Conservation (phyloP, 768 basidiomycete genomes). For the Boletus pseudopeckii region DNA sequence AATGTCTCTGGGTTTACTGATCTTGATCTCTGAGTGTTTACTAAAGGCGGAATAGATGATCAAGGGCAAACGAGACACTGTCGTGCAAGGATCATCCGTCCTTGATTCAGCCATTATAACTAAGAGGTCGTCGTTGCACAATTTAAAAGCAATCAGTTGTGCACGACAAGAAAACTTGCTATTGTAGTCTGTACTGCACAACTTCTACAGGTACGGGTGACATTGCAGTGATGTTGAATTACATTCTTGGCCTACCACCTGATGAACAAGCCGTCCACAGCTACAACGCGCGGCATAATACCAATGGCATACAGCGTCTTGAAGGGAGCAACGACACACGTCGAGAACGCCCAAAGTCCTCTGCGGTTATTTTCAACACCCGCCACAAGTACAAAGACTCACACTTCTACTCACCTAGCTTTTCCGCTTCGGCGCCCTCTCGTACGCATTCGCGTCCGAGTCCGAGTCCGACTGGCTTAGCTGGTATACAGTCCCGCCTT, state of each 20-base stretch:
- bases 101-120: too few species aligned
- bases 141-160: too few species aligned
- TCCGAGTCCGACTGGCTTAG: conserved; percentile 11
- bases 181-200: not conserved
- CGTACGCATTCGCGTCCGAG: conserved; percentile 49
- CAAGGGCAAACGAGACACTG: too few species aligned
- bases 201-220: too few species aligned
- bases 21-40: too few species aligned
- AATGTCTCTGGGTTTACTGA: too few species aligned
- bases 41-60: too few species aligned
- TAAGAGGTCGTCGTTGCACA: too few species aligned
- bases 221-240: not conserved
- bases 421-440: conserved; percentile 34
- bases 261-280: not conserved
- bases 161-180: too few species aligned
- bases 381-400: not conserved
- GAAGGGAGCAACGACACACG: not conserved
- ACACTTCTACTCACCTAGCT: conserved; percentile 4
- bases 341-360: not conserved
- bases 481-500: conserved; percentile 17
- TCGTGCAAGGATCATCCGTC: too few species aligned
- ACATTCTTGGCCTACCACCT: not conserved
- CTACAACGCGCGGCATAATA: not conserved
- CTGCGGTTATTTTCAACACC: not conserved
- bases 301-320: not conserved